Base-by-base conservation (phyloP, 2,329 filamentous ascomycete species). In the Mycogone perniciosa region DNA sequence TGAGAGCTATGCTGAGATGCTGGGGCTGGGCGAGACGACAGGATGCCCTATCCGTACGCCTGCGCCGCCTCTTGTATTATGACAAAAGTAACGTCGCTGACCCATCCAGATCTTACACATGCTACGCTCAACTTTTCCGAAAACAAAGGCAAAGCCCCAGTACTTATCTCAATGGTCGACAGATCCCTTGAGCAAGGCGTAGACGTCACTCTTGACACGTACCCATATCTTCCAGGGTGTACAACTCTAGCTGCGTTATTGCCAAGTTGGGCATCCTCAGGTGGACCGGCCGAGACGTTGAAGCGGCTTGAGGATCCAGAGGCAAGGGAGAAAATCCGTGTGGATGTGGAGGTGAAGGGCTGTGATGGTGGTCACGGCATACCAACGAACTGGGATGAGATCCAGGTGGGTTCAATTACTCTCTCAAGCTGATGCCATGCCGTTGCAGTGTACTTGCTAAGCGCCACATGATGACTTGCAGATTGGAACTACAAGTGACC, bases 331-430 rank as follows among this genome's bases (percentile, higher is more conserved):
- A 57, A 54, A 51, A 60, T 60, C 20, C 56, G 55, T 5, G 43
- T 59, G 5, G 59, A 56, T 3, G 48, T 60, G 6, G 59, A 60
- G 37, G 56, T 56, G 6, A 59, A 51, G 33, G 59, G 59, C 3
- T 60, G 57, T n/a, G 59, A 60, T 13, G 57, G 59, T 10, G 59
- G 59, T 0, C 59, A 60, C n/a, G 59, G 59, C n/a, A 60, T 60
- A 31, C 59, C 59, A 5, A 60, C 59, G 7, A 60, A 59, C 42
- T 60, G 59, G 59, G 59, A 59, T 10, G 59, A 59, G 35, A 60
- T 60, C 30, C 59, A 60, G 44, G 56, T 58, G 34, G n/a, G 48
- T 35, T 6, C 5, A 13, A 20, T 38, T 33, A 10, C 13, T 10
- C n/a, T 20, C 20, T 20, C 20, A 20, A 3, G 2, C 20, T 3